Percentiles rank a stretch among this genome's conserved stretches.
phyloP scores from a whole-genome alignment of 176 grass and related monocot species.

The Alopecurus myosuroides region DNA sequence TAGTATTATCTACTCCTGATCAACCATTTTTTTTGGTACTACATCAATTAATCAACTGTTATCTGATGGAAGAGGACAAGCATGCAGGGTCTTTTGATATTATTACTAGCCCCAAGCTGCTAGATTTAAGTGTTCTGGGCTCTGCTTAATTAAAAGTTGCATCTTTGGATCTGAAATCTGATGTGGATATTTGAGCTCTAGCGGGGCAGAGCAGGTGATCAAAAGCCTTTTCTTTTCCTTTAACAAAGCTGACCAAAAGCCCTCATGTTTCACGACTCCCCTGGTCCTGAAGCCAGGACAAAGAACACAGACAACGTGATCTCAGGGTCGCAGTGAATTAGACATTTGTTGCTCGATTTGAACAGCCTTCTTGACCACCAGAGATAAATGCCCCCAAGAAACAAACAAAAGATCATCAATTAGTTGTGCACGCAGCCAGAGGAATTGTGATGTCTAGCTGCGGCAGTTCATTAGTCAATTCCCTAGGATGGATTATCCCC shows the following conservation, averaged over 20 bases:
- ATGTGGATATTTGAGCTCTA: neutral
- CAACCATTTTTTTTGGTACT: no score
- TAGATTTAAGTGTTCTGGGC: neutral
- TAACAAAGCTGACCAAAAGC: neutral
- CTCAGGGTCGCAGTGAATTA: neutral
- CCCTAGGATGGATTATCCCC: neutral
- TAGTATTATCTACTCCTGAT: neutral
- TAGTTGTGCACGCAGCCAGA: neutral
- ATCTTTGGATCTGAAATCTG: neutral
- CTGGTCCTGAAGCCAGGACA: neutral
- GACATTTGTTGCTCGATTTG: conserved; percentile 14
- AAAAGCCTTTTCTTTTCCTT: neutral
- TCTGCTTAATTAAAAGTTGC: neutral
- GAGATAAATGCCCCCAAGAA: neutral
- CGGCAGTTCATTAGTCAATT: neutral
- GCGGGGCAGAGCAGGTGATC: neutral
- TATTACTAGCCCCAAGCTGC: neutral
- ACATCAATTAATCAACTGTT: no score
- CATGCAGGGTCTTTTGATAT: neutral
- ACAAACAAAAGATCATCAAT: neutral
- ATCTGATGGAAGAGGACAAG: neutral
- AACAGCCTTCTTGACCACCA: neutral
- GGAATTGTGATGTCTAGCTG: neutral
- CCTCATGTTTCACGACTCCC: neutral
- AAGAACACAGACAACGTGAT: neutral